phyloP scores from a whole-genome alignment of 345 rosid species.

The Passiflora organensis region DNA sequence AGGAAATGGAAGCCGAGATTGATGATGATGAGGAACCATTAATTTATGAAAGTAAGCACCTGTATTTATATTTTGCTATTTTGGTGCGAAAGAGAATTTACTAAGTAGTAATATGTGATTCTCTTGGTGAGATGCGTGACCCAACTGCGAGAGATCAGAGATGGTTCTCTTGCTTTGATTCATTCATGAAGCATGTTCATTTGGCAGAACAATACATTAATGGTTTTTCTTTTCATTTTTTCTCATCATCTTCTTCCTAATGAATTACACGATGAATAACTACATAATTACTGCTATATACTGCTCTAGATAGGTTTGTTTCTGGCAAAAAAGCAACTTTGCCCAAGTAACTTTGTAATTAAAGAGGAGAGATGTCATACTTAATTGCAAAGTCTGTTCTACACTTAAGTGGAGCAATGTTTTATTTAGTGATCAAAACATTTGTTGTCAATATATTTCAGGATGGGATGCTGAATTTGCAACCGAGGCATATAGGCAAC shows the following conservation, averaged over 20 bases:
- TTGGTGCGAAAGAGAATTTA: slow-evolving; percentile 3
- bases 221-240: not conserved
- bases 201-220: not conserved
- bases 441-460: slow-evolving; percentile 17
- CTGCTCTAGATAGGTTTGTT: no score
- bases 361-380: no score
- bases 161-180: not conserved
- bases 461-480: slow-evolving; percentile 99
- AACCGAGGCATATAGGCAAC: slow-evolving; percentile 97
- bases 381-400: no score
- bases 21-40: slow-evolving; percentile 99
- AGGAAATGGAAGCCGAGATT: slow-evolving; percentile 99
- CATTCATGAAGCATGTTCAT: not conserved
- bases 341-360: no score
- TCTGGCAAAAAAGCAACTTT: no score
- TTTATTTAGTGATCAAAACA: no score
- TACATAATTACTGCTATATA: not conserved
- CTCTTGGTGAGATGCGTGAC: slow-evolving; percentile 4
- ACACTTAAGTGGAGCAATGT: no score
- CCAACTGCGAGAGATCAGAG: slow-evolving; percentile 10
- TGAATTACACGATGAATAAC: not conserved
- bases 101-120: slow-evolving; percentile 7
- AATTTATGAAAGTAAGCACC: slow-evolving; percentile 91
- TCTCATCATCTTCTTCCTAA: not conserved
- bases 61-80: not conserved